Conservation (phyloP, 108 stramenopile species). For the Cyclotella sp. region DNA sequence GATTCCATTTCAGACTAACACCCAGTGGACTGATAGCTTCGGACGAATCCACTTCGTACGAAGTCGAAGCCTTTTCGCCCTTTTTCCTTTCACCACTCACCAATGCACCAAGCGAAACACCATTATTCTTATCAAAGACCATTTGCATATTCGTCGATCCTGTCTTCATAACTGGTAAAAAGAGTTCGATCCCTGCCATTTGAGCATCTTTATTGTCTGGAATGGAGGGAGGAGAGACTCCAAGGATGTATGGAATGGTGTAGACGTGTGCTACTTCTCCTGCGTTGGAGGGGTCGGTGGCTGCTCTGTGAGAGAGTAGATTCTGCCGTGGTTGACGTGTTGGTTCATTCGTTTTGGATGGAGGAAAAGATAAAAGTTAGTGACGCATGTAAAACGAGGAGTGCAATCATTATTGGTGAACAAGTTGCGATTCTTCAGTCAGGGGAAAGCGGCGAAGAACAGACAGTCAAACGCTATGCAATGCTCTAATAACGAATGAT, state of each 20-base stretch:
- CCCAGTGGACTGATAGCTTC: slow-evolving; percentile 60
- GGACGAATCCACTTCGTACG: slow-evolving; percentile 38
- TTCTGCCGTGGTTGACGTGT: slow-evolving; percentile 57
- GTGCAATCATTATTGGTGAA: too few relatives aligned
- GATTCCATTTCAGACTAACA: slow-evolving; percentile 73
- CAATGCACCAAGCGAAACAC: slow-evolving; percentile 36
- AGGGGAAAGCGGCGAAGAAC: too few relatives aligned
- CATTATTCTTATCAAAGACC: slow-evolving; percentile 46
- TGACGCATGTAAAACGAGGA: too few relatives aligned
- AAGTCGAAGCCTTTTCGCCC: slow-evolving; percentile 22
- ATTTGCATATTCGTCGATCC: slow-evolving; percentile 47
- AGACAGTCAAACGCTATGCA: too few relatives aligned
- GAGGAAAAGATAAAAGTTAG: background rate
- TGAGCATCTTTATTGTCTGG: slow-evolving; percentile 31
- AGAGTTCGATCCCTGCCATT: slow-evolving; percentile 72
- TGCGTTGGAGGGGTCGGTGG: slow-evolving; percentile 56
- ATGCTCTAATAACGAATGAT: too few relatives aligned
- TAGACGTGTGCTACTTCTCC: slow-evolving; percentile 67
- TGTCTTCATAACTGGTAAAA: slow-evolving; percentile 41
- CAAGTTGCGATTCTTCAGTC: too few relatives aligned
- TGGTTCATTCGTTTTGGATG: background rate
- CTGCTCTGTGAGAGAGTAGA: slow-evolving; percentile 58
- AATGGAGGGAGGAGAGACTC: slow-evolving; percentile 64
- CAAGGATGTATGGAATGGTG: slow-evolving; percentile 80
- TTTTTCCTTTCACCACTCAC: background rate